Base-by-base conservation (phyloP, 2,329 filamentous ascomycete genomes). In the Dactylellina sp. region DNA sequence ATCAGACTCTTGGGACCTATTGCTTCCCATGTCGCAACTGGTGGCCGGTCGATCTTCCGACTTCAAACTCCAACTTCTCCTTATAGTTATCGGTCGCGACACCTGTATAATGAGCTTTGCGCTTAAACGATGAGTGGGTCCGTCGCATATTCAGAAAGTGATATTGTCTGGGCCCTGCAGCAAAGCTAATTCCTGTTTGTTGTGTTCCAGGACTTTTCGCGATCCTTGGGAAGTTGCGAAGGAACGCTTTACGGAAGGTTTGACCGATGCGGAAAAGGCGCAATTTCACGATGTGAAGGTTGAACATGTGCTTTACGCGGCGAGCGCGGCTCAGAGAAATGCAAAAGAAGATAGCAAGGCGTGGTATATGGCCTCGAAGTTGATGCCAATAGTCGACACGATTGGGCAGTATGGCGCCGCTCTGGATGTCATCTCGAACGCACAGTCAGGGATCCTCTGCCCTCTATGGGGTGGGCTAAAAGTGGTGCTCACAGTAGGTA, bases 401-500 rank as follows among this genome's bases (percentile, higher is more conserved):
- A 76, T 79, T 24, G 63, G 66, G n/a, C 76, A 79, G 50, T 79
- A 78, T 72, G 75, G 77, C 18, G 35, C 57, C 12, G 78, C 78
- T 5, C 44, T 79, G 9, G 77, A 79, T 46, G 68, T 78, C n/a
- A 75, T 76, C 40, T 72, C 78, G 16, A 78, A 78, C 62, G 57
- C 76, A 1, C 75, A 76, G 59, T 52, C 78, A 39, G 22, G 64
- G 16, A 70, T 76, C 12, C 71, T 79, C 44, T 66, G 75, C 32
- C 78, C 78, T 7, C 44, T 78, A 25, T 79, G 78, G 78, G 78
- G 78, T 7, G 76, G 77, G 24, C 47, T 79, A n/a, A 74, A 76
- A 25, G 68, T 78, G 2, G 63, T 79, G 11, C 75, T 79, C 28
- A 74, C 76, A 57, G 76, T 79, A 68, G 52, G 53, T 44, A 4